These are phyloP conservation scores for Neurospora sp. DNA, from an alignment of 2,329 filamentous ascomycete genomes.

Conservation along the genomic window DNA sequence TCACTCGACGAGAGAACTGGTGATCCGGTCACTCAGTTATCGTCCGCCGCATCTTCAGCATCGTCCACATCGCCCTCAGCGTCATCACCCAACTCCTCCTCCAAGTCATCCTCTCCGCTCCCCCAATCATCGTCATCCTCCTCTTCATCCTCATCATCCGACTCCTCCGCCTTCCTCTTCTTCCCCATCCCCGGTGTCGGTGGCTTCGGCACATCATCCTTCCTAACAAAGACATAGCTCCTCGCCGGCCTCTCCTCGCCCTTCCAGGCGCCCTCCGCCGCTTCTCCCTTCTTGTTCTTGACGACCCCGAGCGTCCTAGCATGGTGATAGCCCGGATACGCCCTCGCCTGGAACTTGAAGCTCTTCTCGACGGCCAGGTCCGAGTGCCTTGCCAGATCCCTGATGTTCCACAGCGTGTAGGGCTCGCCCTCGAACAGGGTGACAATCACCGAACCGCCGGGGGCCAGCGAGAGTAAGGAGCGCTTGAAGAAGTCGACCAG, in stretches of 20 bases:
- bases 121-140: slow-evolving; percentile 21
- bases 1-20: neutral
- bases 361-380: slow-evolving; percentile 62
- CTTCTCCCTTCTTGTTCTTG: slow-evolving; percentile 34
- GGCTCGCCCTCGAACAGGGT: slow-evolving; percentile 90
- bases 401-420: slow-evolving; percentile 92
- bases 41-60: neutral
- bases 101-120: slow-evolving; percentile 9
- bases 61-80: slow-evolving; percentile 1
- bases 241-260: slow-evolving; percentile 43
- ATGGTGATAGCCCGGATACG: slow-evolving; percentile 67
- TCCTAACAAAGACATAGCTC: slow-evolving; percentile 54
- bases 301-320: slow-evolving; percentile 63
- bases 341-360: slow-evolving; percentile 55
- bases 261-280: slow-evolving; percentile 37
- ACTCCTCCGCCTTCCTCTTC: slow-evolving; percentile 23
- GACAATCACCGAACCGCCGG: slow-evolving; percentile 59
- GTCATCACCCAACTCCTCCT: neutral
- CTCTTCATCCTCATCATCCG: slow-evolving; percentile 13
- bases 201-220: slow-evolving; percentile 35
- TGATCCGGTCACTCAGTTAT: neutral
- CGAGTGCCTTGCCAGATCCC: slow-evolving; percentile 71
- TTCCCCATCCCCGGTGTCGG: slow-evolving; percentile 20
- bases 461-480: slow-evolving; percentile 41
- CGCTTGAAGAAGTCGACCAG: slow-evolving; percentile 59